Evolutionary conservation across 352 stramenopile genomes (phyloP).

Genomic region (Peronospora belbahrii): DNA sequence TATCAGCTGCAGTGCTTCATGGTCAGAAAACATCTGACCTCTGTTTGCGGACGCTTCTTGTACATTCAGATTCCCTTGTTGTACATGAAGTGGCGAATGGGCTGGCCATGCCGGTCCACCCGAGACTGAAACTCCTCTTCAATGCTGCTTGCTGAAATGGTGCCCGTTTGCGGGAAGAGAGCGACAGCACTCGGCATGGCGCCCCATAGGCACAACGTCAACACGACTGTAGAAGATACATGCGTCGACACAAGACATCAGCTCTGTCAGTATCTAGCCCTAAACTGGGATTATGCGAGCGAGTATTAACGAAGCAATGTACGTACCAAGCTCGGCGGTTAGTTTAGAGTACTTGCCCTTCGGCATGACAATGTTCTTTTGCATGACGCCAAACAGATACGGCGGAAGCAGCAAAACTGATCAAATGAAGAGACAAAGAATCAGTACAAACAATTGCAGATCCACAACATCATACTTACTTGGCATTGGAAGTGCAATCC

Average conservation of each 20-base stretch:
- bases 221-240: conserved; percentile 30
- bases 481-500: conserved; percentile 68
- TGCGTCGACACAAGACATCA: conserved; percentile 1
- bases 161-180: conserved; percentile 74
- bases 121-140: conserved; percentile 58
- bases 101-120: conserved; percentile 47
- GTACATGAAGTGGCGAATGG: conserved; percentile 60
- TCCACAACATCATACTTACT: conserved; percentile 34
- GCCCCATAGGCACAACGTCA: conserved; percentile 74
- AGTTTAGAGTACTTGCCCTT: conserved; percentile 63
- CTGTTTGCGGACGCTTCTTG: background rate
- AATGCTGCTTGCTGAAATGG: conserved; percentile 51
- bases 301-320: background rate
- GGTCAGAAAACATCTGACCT: background rate
- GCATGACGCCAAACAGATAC: conserved; percentile 74
- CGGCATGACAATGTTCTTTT: conserved; percentile 68
- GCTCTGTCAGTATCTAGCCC: background rate
- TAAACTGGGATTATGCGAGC: background rate
- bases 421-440: background rate
- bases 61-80: conserved; percentile 75
- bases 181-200: conserved; percentile 71
- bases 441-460: background rate
- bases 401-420: conserved; percentile 72
- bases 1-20: background rate
- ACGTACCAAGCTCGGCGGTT: conserved; percentile 63